These are phyloP conservation scores for Eimeria sp. DNA, from an alignment of 169 alveolate species.

Conservation along the genomic window DNA sequence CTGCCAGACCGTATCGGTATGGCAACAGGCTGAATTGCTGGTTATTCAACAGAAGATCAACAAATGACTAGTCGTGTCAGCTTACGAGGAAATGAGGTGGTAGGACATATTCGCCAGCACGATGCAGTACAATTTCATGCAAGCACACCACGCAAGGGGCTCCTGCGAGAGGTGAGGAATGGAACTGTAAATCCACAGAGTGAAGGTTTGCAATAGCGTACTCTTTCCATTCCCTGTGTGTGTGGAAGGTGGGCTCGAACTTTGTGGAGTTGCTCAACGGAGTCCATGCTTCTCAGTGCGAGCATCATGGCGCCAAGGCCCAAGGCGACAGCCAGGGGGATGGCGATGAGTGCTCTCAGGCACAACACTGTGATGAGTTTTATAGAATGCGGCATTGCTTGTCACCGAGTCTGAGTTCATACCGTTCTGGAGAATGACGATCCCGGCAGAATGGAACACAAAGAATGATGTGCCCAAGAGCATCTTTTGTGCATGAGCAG, in stretches of 20 bases:
- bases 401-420: neutral
- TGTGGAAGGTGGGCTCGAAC: slow-evolving; percentile 51
- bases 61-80: neutral
- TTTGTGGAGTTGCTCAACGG: slow-evolving; percentile 52
- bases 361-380: slow-evolving; percentile 4
- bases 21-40: slow-evolving; percentile 27
- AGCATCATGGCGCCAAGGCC: slow-evolving; percentile 56
- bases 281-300: slow-evolving; percentile 46
- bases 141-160: slow-evolving; percentile 43
- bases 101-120: slow-evolving; percentile 46
- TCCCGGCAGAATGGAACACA: slow-evolving; percentile 54
- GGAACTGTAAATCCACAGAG: neutral
- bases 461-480: slow-evolving; percentile 42
- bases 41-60: neutral
- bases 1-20: slow-evolving; percentile 59
- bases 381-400: neutral
- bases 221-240: slow-evolving; percentile 61
- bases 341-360: slow-evolving; percentile 62
- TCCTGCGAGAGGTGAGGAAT: neutral
- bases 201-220: neutral
- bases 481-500: slow-evolving; percentile 53
- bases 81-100: slow-evolving; percentile 54
- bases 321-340: slow-evolving; percentile 32
- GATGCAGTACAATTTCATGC: slow-evolving; percentile 65
- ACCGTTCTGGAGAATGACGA: slow-evolving; percentile 53